Percentiles rank a stretch among this genome's conserved stretches.
phyloP scores from a whole-genome alignment of 2,329 filamentous ascomycete species.

The Aspergillus fumigatus region DNA sequence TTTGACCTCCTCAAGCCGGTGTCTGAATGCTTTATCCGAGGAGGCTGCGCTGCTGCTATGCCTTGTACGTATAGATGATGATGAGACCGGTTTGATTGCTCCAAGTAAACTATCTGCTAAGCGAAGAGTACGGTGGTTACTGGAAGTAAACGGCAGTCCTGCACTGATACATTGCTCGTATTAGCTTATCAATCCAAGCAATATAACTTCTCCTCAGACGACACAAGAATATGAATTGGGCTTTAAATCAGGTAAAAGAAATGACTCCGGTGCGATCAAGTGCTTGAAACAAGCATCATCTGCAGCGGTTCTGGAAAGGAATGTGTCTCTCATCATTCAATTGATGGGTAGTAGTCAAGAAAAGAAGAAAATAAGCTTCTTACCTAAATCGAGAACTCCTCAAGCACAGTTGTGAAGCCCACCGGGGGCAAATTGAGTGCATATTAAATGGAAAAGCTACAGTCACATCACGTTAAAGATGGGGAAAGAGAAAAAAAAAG shows the following conservation, averaged over 20 bases:
- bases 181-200: constrained; percentile 17
- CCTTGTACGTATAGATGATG: constrained; percentile 14
- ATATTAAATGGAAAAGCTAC: constrained; percentile 26
- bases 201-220: background rate
- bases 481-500: constrained; percentile 12
- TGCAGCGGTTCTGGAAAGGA: constrained; percentile 62
- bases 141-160: constrained; percentile 17
- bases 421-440: constrained; percentile 36
- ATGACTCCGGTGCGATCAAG: constrained; percentile 37
- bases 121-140: constrained; percentile 2
- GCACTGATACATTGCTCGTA: constrained; percentile 16
- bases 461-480: constrained; percentile 21
- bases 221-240: background rate
- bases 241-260: constrained; percentile 16
- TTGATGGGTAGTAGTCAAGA: constrained; percentile 5
- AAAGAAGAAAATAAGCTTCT: constrained; percentile 14
- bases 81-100: constrained; percentile 3
- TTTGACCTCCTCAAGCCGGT: constrained; percentile 35
- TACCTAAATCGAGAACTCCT: constrained; percentile 32
- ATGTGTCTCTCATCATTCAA: constrained; percentile 42
- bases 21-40: constrained; percentile 30
- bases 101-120: constrained; percentile 3
- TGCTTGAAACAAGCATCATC: constrained; percentile 52
- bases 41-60: constrained; percentile 26
- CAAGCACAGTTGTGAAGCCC: constrained; percentile 30